Evolutionary conservation across 371 early-diverging fungal genomes (phyloP), one percentile per base, ranked within the genome.

Genomic region (Globomyces sp.): DNA sequence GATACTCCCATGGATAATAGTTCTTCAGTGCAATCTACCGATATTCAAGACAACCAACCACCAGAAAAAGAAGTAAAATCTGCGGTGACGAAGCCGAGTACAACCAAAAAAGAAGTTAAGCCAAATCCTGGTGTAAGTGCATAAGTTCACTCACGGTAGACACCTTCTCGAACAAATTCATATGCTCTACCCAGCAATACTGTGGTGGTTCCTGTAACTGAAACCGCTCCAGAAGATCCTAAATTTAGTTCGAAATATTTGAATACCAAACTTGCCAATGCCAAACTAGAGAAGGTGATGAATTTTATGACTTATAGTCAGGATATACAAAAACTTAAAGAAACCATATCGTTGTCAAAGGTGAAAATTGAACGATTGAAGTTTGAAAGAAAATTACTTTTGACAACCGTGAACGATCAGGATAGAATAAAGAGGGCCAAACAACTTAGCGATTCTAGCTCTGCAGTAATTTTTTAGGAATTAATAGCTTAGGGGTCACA

Each of bases 231-330:
- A 46, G 58, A 42, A 2, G 58, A 58, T 42, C 58, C 58, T 6
- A 58, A 58, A 58, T 6, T 46, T 13, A 44, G 13, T 36, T n/a
- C 24, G 11, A 58, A 58, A 36, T 24, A 13, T 6, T 6, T 13
- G 6, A 37, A 11, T n/a, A 58, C 13, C 13, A 58, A 5, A 44
- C 11, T 24, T n/a, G 58, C 11, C 11, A 46, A 42, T 37, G 58
- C 58, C n/a, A 40, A n/a, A 13, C 36, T 58, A n/a, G 58, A 58
- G 24, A 58, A 58, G 58, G 58, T 58, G 39, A 8, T 46, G 49
- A 34, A 34, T 34, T n/a, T n/a, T 13, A 24, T 34, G 6, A 39
- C 36, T 58, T 11, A 58, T 46, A 11, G 37, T 46, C 49, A 58
- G 58, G 58, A 58, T 6, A 36, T 58, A 13, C 24, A 58, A 46